phyloP scores from a whole-genome alignment of 352 stramenopile genomes.

The Phytophthora idaei region DNA sequence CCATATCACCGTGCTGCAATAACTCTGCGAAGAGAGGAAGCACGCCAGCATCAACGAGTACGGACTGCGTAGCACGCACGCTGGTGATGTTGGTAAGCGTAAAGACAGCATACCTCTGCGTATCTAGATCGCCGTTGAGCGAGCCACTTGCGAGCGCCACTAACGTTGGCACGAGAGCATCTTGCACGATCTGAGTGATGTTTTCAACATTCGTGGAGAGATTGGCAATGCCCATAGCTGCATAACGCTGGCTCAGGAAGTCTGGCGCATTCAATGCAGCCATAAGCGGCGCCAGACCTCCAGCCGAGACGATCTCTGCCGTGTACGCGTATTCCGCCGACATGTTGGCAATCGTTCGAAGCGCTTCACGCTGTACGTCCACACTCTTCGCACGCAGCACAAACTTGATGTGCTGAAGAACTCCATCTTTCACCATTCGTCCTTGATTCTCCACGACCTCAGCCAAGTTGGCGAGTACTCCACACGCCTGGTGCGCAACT shows the following conservation, averaged over 20 bases:
- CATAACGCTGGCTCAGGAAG: constrained; percentile 93
- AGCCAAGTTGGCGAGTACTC: constrained; percentile 93
- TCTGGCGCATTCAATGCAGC: constrained; percentile 92
- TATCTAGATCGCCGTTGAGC: constrained; percentile 91
- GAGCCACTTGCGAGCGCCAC: constrained; percentile 79
- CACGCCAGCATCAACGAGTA: constrained; percentile 77
- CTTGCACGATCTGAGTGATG: constrained; percentile 89
- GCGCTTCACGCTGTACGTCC: constrained; percentile 94
- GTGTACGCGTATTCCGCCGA: constrained; percentile 95
- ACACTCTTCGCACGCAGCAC: constrained; percentile 91
- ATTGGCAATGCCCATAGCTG: constrained; percentile 96
- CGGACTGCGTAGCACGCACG: constrained; percentile 79
- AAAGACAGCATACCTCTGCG: constrained; percentile 93
- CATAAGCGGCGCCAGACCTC: constrained; percentile 89
- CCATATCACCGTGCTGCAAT: constrained; percentile 80
- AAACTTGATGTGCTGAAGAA: constrained; percentile 97
- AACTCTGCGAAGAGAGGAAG: constrained; percentile 77
- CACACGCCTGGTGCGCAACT: constrained; percentile 89
- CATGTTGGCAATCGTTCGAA: constrained; percentile 95
- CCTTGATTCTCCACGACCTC: constrained; percentile 95
- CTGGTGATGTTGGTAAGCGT: constrained; percentile 95
- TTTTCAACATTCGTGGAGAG: constrained; percentile 93
- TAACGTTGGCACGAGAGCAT: constrained; percentile 89
- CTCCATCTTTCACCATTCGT: constrained; percentile 94
- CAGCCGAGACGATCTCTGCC: constrained; percentile 90